Conservation (phyloP, 2,329 filamentous ascomycete genomes). For the Lecanoromycetidae sp. region DNA sequence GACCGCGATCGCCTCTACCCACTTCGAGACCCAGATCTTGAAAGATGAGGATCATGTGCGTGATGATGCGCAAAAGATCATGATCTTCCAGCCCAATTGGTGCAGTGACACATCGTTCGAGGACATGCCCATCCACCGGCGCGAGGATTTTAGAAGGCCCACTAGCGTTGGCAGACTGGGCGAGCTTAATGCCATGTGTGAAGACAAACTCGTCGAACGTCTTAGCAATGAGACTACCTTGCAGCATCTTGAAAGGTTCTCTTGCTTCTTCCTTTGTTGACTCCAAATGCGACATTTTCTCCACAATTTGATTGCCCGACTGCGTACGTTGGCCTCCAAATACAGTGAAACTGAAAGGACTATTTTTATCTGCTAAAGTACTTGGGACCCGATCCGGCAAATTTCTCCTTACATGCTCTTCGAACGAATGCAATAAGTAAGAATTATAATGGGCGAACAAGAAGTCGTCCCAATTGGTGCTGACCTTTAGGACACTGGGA, state of each 20-base stretch:
- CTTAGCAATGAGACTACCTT: conserved; percentile 59
- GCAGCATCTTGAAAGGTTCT: conserved; percentile 60
- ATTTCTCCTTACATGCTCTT: conserved; percentile 12
- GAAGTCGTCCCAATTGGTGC: conserved; percentile 71
- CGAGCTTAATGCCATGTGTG: conserved; percentile 33
- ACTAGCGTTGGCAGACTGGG: conserved; percentile 27
- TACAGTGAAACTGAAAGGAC: conserved; percentile 16
- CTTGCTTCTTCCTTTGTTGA: conserved; percentile 47
- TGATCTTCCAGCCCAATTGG: conserved; percentile 47
- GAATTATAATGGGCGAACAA: conserved; percentile 78
- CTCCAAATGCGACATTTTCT: conserved; percentile 42
- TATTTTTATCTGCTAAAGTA: conserved; percentile 12
- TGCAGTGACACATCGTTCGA: conserved; percentile 31
- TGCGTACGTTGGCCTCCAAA: conserved; percentile 11
- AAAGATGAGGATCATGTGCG: conserved; percentile 59
- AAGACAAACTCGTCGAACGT: conserved; percentile 30
- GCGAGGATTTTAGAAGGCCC: conserved; percentile 32
- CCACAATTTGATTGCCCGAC: conserved; percentile 14
- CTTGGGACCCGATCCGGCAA: conserved; percentile 12
- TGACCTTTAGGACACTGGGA: conserved; percentile 62
- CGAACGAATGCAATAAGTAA: conserved; percentile 16
- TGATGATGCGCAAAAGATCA: conserved; percentile 54
- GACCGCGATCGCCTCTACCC: conserved; percentile 32
- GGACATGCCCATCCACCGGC: conserved; percentile 27
- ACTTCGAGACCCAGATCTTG: conserved; percentile 44